Percentiles rank a stretch among this genome's conserved stretches.
These are phyloP conservation scores for Escovopsis sp. DNA, from an alignment of 2,329 filamentous ascomycete genomes.

Conservation along the genomic window DNA sequence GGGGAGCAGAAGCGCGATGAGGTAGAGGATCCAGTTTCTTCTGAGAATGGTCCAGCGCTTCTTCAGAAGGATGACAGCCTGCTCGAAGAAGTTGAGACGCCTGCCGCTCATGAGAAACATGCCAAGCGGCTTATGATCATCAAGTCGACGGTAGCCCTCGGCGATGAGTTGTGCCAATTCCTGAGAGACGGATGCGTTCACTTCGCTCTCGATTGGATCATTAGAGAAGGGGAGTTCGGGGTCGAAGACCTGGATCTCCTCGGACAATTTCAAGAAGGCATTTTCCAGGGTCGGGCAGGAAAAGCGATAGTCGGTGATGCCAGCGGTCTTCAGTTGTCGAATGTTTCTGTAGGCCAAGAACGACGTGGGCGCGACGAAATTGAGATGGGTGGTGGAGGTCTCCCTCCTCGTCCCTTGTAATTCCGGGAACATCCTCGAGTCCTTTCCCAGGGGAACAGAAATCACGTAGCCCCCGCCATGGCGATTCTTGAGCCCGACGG, in stretches of 20 bases:
- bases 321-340: constrained; percentile 47
- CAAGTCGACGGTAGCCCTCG: constrained; percentile 3
- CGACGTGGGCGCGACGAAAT: constrained; percentile 59
- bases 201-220: constrained; percentile 10
- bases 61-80: constrained; percentile 58
- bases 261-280: constrained; percentile 74
- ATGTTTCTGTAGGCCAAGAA: constrained; percentile 58
- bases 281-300: constrained; percentile 85
- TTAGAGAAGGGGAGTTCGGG: constrained; percentile 28
- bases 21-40: constrained; percentile 62
- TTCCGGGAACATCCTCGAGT: constrained; percentile 32
- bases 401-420: constrained; percentile 43
- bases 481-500: constrained; percentile 69
- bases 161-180: background rate
- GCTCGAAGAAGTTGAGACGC: constrained; percentile 52
- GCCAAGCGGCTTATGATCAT: constrained; percentile 13
- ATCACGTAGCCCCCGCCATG: constrained; percentile 77
- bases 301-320: constrained; percentile 66
- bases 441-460: constrained; percentile 44
- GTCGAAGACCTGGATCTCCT: constrained; percentile 44
- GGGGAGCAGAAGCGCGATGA: constrained; percentile 61
- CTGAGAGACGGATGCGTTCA: constrained; percentile 8
- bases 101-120: constrained; percentile 52
- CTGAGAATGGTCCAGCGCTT: constrained; percentile 68
- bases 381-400: constrained; percentile 52